Percentiles rank a stretch among this genome's conserved stretches.
phyloP scores from a whole-genome alignment of 805 yeast genomes.

The Kuraishia piskuri region DNA sequence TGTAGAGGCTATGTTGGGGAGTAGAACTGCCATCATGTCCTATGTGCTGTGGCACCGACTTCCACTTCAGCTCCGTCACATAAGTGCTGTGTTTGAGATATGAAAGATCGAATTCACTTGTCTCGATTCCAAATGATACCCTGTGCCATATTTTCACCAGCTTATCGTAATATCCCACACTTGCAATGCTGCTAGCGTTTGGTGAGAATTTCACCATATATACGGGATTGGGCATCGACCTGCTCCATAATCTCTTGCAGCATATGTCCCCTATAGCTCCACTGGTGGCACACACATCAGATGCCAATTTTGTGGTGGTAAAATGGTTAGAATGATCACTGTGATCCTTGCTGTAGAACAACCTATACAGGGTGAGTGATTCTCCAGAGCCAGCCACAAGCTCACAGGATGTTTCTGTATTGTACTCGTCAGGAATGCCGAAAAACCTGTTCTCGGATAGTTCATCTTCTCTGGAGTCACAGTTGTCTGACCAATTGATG shows the following conservation, averaged over 20 bases:
- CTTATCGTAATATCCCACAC: conserved; percentile 52
- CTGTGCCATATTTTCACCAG: conserved; percentile 76
- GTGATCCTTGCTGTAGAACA: conserved; percentile 19
- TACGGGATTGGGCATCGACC: conserved; percentile 53
- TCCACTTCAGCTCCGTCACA: conserved; percentile 56
- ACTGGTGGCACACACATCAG: conserved; percentile 1
- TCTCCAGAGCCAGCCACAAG: conserved; percentile 49
- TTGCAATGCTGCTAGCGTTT: conserved; percentile 61
- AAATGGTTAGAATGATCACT: background rate
- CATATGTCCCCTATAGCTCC: conserved; percentile 9
- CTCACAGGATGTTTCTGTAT: conserved; percentile 36
- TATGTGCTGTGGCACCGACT: background rate
- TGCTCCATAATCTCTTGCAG: conserved; percentile 31
- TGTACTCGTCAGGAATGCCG: conserved; percentile 23
- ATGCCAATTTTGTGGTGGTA: background rate
- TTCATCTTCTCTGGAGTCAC: conserved; percentile 20
- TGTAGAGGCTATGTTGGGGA: conserved; percentile 1
- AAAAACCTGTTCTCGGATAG: conserved; percentile 16
- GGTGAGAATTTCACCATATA: conserved; percentile 49
- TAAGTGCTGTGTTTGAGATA: conserved; percentile 58
- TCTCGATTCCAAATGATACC: conserved; percentile 54
- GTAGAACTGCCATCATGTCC: conserved; percentile 2
- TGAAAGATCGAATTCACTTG: conserved; percentile 57
- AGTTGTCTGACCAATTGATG: conserved; percentile 26
- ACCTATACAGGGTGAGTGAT: conserved; percentile 44